Conservation (phyloP, 225 moss, liverwort and hornwort genomes). For the Ulota crispa region DNA sequence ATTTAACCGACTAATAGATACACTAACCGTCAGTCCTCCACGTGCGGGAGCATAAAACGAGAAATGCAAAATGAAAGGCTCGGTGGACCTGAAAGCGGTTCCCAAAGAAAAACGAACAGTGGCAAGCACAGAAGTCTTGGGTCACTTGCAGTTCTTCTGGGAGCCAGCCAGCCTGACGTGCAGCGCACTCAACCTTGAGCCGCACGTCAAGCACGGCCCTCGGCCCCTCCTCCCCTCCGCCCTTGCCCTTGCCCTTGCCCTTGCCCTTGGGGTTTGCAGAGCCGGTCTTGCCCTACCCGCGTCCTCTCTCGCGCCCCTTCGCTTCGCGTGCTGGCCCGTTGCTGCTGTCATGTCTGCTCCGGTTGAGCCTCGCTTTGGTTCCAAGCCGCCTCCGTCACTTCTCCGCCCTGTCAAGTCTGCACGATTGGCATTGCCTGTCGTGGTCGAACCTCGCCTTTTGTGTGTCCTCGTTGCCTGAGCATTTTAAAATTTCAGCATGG, state of each 20-base stretch:
- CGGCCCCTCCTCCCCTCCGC: not conserved
- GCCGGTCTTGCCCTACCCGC: not conserved
- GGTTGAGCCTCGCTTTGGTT: not conserved
- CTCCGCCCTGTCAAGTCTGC: not conserved
- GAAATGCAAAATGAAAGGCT: too few species aligned
- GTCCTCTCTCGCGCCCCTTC: not conserved
- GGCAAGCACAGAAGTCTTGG: constrained; percentile 8
- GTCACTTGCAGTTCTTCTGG: constrained; percentile 2
- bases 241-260: too few species aligned
- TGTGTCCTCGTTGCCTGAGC: constrained; percentile 8
- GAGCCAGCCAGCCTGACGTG: constrained; percentile 15
- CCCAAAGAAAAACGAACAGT: not conserved
- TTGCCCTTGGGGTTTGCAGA: not conserved
- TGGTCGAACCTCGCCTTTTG: not conserved
- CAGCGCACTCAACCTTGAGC: constrained; percentile 22
- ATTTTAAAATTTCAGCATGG: constrained; percentile 20
- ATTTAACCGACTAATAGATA: too few species aligned
- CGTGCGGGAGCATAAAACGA: too few species aligned
- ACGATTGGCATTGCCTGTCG: not conserved
- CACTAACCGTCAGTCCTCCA: too few species aligned
- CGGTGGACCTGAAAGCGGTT: not conserved
- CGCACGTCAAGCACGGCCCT: constrained; percentile 24
- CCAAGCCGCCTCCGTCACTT: not conserved
- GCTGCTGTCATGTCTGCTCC: constrained; percentile 1
- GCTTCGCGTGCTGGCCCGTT: not conserved